phyloP scores from a whole-genome alignment of 768 basidiomycete genomes.

The Kwoniella dejecticola region DNA sequence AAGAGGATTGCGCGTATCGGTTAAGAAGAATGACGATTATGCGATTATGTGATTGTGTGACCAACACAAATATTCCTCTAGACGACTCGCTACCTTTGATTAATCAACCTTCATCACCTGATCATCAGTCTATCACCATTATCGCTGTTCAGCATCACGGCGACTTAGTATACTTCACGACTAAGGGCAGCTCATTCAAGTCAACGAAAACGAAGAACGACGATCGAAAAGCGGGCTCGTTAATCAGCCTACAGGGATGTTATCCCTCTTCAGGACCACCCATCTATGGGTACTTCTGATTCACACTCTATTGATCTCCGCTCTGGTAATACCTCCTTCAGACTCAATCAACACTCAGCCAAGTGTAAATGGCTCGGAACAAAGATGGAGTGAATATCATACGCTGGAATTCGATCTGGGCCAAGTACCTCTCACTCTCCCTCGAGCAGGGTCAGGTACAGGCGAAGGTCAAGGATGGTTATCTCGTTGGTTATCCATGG shows the following conservation, averaged over 20 bases:
- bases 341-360: neutral
- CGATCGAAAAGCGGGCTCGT: neutral
- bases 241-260: conserved; percentile 3
- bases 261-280: neutral
- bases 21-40: too few species aligned
- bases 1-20: too few species aligned
- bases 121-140: too few species aligned
- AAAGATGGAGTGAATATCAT: neutral
- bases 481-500: conserved; percentile 36
- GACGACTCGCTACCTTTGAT: too few species aligned
- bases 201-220: too few species aligned
- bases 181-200: too few species aligned
- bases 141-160: too few species aligned
- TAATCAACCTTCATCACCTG: too few species aligned
- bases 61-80: too few species aligned
- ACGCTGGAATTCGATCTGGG: conserved; percentile 1
- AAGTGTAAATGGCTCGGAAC: neutral
- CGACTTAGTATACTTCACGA: too few species aligned
- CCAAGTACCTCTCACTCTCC: conserved; percentile 1
- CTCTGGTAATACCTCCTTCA: neutral
- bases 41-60: too few species aligned
- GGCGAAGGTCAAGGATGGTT: conserved; percentile 26
- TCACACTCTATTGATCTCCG: neutral
- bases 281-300: neutral
- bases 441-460: neutral